Conservation (phyloP, 2,329 filamentous ascomycete species). For the Penicillium sp. region DNA sequence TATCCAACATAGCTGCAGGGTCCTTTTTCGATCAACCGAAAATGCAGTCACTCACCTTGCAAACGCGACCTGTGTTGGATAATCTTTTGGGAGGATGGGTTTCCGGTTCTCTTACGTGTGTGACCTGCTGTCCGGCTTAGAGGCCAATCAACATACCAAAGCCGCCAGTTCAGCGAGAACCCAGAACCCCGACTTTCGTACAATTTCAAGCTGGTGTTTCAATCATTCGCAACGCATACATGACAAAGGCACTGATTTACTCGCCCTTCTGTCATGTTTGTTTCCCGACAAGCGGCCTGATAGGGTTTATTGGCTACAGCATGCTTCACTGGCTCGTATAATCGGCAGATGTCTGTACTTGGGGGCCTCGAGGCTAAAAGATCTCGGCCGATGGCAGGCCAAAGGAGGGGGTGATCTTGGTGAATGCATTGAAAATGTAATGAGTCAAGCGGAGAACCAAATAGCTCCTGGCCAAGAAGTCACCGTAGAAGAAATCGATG, state of each 20-base stretch:
- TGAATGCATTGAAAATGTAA: slow-evolving; percentile 63
- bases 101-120: slow-evolving; percentile 66
- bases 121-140: slow-evolving; percentile 66
- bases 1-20: background rate
- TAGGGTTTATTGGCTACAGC: slow-evolving; percentile 69
- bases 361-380: slow-evolving; percentile 55
- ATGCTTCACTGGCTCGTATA: slow-evolving; percentile 59
- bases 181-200: slow-evolving; percentile 36
- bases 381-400: slow-evolving; percentile 61
- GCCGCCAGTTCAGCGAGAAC: slow-evolving; percentile 26
- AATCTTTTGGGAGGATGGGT: slow-evolving; percentile 29
- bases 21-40: background rate
- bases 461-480: slow-evolving; percentile 43
- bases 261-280: slow-evolving; percentile 69
- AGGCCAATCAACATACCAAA: slow-evolving; percentile 44
- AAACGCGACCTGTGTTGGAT: background rate
- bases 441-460: slow-evolving; percentile 55
- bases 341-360: slow-evolving; percentile 65
- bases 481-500: slow-evolving; percentile 70
- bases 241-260: slow-evolving; percentile 52
- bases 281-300: slow-evolving; percentile 73
- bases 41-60: slow-evolving; percentile 2
- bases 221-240: slow-evolving; percentile 58
- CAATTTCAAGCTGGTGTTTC: slow-evolving; percentile 65
- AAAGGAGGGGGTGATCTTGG: slow-evolving; percentile 65